Evolutionary conservation across 768 basidiomycete genomes (phyloP).

Genomic region (Leccinum uliginosum): DNA sequence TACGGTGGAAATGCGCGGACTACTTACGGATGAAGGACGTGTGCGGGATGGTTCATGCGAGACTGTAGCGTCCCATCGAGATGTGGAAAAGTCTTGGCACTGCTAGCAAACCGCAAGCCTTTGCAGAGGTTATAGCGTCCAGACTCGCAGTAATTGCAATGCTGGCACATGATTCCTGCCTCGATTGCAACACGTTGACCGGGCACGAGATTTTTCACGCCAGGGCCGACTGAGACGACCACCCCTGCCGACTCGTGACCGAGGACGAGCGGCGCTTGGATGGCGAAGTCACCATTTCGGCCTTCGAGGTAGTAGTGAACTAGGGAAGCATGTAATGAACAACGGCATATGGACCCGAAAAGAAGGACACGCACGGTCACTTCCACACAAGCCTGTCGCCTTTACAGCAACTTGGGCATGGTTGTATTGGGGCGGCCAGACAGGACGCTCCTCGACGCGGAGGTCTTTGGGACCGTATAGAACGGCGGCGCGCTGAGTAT

Average conservation of each 20-base stretch:
- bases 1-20: background rate
- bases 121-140: conserved; percentile 94
- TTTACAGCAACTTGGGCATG: conserved; percentile 77
- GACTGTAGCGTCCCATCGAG: conserved; percentile 88
- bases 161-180: conserved; percentile 83
- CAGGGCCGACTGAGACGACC: conserved; percentile 77
- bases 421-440: conserved; percentile 66
- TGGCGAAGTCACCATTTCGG: conserved; percentile 87
- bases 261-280: conserved; percentile 82
- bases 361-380: conserved; percentile 53
- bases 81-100: conserved; percentile 90
- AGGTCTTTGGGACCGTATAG: conserved; percentile 83
- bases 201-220: conserved; percentile 55
- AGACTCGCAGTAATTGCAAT: conserved; percentile 62
- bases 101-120: conserved; percentile 82
- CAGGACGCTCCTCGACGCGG: conserved; percentile 66
- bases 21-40: conserved; percentile 83
- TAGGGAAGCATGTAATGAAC: conserved; percentile 27
- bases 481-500: conserved; percentile 66
- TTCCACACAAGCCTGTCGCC: conserved; percentile 89
- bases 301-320: conserved; percentile 91
- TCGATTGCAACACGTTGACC: conserved; percentile 94
- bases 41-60: conserved; percentile 83
- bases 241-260: conserved; percentile 93
- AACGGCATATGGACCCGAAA: background rate